Percentiles rank a stretch among this genome's conserved stretches.
These are phyloP conservation scores for Cadophora sp. DNA, from an alignment of 2,329 filamentous ascomycete genomes.

Conservation along the genomic window DNA sequence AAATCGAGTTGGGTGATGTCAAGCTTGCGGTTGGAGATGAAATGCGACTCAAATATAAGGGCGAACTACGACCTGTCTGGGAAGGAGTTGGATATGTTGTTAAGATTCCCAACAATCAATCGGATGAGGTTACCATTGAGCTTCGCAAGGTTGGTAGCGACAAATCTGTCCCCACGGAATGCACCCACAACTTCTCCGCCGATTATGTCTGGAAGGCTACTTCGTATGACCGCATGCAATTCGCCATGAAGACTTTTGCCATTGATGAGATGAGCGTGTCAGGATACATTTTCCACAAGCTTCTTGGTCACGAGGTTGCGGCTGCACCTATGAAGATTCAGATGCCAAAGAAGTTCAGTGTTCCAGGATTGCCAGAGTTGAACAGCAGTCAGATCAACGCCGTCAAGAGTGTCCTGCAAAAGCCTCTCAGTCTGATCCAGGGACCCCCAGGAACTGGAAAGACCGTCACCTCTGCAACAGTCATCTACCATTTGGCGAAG, in stretches of 20 bases:
- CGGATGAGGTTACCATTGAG: conserved; percentile 95
- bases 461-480: conserved; percentile 97
- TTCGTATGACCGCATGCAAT: conserved; percentile 98
- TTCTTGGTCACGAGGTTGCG: conserved; percentile 93
- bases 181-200: conserved; percentile 96
- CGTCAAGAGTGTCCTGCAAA: conserved; percentile 93
- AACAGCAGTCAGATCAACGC: conserved; percentile 96
- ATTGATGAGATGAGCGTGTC: conserved; percentile 98
- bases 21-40: conserved; percentile 98
- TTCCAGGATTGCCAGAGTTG: conserved; percentile 90
- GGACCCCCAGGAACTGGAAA: conserved; percentile 97
- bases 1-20: conserved; percentile 96
- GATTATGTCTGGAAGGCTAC: conserved; percentile 99
- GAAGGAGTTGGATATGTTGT: conserved; percentile 98
- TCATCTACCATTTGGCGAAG: conserved; percentile 97
- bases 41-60: conserved; percentile 96
- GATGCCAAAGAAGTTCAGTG: conserved; percentile 95
- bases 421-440: conserved; percentile 93
- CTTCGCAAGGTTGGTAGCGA: conserved; percentile 93
- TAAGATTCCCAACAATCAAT: conserved; percentile 99
- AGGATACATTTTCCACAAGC: conserved; percentile 97
- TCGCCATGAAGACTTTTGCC: conserved; percentile 98
- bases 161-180: conserved; percentile 94
- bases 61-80: conserved; percentile 90
- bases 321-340: conserved; percentile 94